Evolutionary conservation across 225 moss, liverwort and hornwort species (phyloP), one percentile per base, ranked within the genome.

Genomic region (Antitrichia curtipendula): DNA sequence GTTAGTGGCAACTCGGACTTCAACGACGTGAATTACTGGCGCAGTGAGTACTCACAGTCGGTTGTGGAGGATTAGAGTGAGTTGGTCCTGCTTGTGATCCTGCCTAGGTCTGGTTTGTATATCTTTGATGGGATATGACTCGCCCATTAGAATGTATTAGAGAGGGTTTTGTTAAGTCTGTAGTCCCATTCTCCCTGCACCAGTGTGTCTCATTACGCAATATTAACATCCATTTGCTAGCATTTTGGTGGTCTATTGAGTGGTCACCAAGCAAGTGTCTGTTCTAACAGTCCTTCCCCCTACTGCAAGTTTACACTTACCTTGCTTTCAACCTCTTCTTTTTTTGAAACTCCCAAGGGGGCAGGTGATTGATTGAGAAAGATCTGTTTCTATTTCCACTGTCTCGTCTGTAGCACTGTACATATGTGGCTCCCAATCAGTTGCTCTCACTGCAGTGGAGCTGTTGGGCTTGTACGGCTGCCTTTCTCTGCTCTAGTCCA

Each of bases 21-120:
- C 88, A 98, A 96, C 80, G 98, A 98, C 90, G 92, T 94, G 83
- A 96, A 98, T 88, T 98, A 92, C 86, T 97, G 98, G 98, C 95
- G 96, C 87, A 95, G 96, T 81, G 95, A 92, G 65, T 96, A 96
- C 91, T 93, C 96, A 75, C 95, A 93, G 80, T 92, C 95, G 81
- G 88, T 95, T 87, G 91, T 85, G 43, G 95, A 95, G 74, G 96
- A 96, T 32, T 92, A 95, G 81, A 78, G 84, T 89, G 89, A 91
- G 84, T 74, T 75, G 52, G 0, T 75, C 75, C 34, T 34, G 34
- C 68, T 89, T 69, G 80, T 76, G 75, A 75, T 81, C 89, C 81
- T 89, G 84, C 78, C 49, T 86, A 88, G 86, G 94, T 86, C 89
- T 88, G 82, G 90, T 91, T 94, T 94, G 92, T 94, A 91, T 89